Conservation (phyloP, 495 filamentous ascomycete genomes). For the Chaetomium cochliodes region DNA sequence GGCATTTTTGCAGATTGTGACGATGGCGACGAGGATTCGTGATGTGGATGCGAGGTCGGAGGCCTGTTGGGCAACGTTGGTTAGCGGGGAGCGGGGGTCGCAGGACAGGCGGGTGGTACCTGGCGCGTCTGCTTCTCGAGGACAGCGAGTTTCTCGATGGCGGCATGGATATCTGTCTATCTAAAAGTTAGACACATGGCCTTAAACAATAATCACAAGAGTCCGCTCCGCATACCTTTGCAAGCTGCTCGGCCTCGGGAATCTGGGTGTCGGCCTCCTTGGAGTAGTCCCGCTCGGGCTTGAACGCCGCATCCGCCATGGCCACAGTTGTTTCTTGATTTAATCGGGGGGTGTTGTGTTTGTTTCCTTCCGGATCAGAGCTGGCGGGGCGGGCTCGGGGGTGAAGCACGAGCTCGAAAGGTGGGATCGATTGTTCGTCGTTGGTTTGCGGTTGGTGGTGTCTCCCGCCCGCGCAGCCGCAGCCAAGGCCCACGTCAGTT, state of each 20-base stretch:
- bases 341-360: not conserved
- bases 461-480: not conserved
- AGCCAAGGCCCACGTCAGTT: slow-evolving; percentile 29
- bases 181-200: not conserved
- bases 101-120: slow-evolving; percentile 47
- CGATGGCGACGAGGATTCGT: slow-evolving; percentile 77
- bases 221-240: slow-evolving; percentile 61
- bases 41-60: slow-evolving; percentile 95
- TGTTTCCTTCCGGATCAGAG: not conserved
- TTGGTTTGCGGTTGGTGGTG: slow-evolving; percentile 10
- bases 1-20: slow-evolving; percentile 90
- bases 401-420: slow-evolving; percentile 1
- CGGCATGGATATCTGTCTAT: slow-evolving; percentile 74
- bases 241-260: slow-evolving; percentile 81
- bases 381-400: not conserved
- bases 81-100: slow-evolving; percentile 10
- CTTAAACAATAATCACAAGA: not conserved
- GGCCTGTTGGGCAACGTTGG: slow-evolving; percentile 54
- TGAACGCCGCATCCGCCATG: slow-evolving; percentile 52
- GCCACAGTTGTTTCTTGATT: slow-evolving; percentile 20
- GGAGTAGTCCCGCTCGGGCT: slow-evolving; percentile 72
- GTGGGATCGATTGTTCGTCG: not conserved
- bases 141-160: slow-evolving; percentile 85
- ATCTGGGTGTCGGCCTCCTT: slow-evolving; percentile 90
- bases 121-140: slow-evolving; percentile 97